Evolutionary conservation across 1,284 basidiomycete genomes (phyloP), one percentile per base, ranked within the genome.

Genomic region (Fistulinella staudtii): DNA sequence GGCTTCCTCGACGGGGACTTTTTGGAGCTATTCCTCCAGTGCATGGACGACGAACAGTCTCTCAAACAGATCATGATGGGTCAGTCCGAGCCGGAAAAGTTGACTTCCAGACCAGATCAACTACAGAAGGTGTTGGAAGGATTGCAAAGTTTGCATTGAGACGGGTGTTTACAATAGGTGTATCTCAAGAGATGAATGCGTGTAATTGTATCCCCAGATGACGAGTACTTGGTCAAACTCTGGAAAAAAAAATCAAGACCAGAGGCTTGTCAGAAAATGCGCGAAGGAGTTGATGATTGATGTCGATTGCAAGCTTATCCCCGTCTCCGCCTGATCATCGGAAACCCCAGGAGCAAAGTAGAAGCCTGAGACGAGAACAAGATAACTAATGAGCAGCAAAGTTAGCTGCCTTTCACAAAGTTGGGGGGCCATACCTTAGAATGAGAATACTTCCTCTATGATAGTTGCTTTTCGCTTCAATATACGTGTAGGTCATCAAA

Each of bases 401-500:
- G 22, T 47, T 25, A 61, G 45, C 22, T 4, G 1, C 22, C 21
- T 42, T 20, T 13, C 14, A 8, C 36, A 25, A 17, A 15, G 28
- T 10, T 13, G 24, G 14, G 18, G 14, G 1, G 10, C 59, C 70
- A 52, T 58, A 92, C 89, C 90, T 92, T 37, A 95, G 73, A 47
- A 95, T 86, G 36, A 97, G 79, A 48, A 94, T 94, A 54, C 88
- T 92, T 36, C 93, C 93, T 54, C 93, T 80, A 64, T 96, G 92
- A 63, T 98, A 99, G 71, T 99, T 99, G 57, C 89, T 89, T 68
- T 91, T 89, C 15, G 94, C 93, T 69, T 99, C 96, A 60, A 98
- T 98, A 67, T 98, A 99, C 4, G 94, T 97, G 67, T 99, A 99
- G 0, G 96, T 99, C 72, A 99, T 82, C 53, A 99, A 70, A 76